Evolutionary conservation across 2,329 filamentous ascomycete genomes (phyloP).

Genomic region (Beauveria varroae): DNA sequence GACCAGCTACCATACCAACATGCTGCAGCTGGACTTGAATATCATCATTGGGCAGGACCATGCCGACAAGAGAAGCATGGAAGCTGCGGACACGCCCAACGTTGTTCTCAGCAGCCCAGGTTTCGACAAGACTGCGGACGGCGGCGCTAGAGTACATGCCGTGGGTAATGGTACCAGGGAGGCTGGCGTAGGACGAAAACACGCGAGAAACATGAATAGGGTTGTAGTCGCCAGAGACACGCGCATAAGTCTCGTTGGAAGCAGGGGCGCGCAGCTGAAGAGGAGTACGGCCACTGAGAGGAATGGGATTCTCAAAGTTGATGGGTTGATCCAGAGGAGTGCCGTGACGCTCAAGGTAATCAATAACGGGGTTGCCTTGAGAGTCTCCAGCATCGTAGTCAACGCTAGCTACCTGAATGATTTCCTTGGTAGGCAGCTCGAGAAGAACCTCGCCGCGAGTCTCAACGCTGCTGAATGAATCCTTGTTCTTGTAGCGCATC

Average conservation of each 20-base stretch:
- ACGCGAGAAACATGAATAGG: conserved; percentile 97
- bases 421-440: conserved; percentile 91
- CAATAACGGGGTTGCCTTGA: conserved; percentile 92
- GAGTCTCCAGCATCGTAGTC: conserved; percentile 89
- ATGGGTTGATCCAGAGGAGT: conserved; percentile 92
- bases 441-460: conserved; percentile 88
- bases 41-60: conserved; percentile 95
- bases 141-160: conserved; percentile 99
- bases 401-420: conserved; percentile 94
- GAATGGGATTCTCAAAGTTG: conserved; percentile 95
- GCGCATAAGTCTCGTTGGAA: conserved; percentile 96
- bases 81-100: conserved; percentile 95
- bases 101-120: conserved; percentile 98
- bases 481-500: conserved; percentile 90
- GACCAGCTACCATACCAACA: conserved; percentile 92
- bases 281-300: conserved; percentile 84
- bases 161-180: conserved; percentile 95
- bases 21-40: conserved; percentile 94
- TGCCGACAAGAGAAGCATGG: conserved; percentile 93
- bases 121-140: conserved; percentile 92
- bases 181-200: conserved; percentile 90
- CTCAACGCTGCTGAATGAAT: conserved; percentile 82
- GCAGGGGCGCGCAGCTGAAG: conserved; percentile 84
- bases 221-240: conserved; percentile 97
- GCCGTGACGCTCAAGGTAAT: conserved; percentile 89